Evolutionary conservation across 208 protist species (phyloP).

Genomic region (Porcisia hertigi): DNA sequence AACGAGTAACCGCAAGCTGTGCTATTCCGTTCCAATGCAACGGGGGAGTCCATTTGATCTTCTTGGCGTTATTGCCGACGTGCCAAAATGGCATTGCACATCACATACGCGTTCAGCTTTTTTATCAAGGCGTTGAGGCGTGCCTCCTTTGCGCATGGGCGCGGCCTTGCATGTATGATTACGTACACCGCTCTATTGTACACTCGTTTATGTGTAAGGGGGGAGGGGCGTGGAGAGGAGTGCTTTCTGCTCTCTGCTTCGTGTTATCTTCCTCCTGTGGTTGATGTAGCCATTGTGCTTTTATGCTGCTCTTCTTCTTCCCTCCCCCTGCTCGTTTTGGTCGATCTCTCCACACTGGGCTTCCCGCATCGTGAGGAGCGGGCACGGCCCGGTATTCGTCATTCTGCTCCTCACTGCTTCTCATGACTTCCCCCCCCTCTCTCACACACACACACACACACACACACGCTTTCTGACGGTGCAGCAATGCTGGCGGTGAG

Average conservation of each 20-base stretch:
- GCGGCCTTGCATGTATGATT: not conserved
- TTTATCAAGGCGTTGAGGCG: not conserved
- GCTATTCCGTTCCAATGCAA: not conserved
- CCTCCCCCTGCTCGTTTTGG: too few species aligned
- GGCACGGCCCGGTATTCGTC: not conserved
- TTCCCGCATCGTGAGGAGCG: not conserved
- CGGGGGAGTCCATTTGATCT: too few species aligned
- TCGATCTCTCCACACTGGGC: not conserved
- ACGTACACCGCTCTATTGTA: not conserved
- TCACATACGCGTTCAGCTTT: not conserved
- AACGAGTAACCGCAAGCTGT: not conserved
- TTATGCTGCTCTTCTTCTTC: not conserved
- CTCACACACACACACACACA: not conserved
- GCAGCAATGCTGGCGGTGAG: constrained; percentile 28
- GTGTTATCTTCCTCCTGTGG: not conserved
- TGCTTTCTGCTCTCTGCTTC: not conserved
- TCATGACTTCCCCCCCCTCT: not conserved
- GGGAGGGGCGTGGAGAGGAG: not conserved
- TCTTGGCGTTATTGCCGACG: not conserved
- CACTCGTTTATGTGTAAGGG: not conserved
- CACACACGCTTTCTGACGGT: not conserved
- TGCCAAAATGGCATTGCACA: not conserved
- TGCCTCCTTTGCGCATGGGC: not conserved
- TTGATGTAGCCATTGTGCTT: not conserved
- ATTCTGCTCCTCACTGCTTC: not conserved